Evolutionary conservation across 2,329 filamentous ascomycete species (phyloP).

Genomic region (Aspergillus ochraceus): DNA sequence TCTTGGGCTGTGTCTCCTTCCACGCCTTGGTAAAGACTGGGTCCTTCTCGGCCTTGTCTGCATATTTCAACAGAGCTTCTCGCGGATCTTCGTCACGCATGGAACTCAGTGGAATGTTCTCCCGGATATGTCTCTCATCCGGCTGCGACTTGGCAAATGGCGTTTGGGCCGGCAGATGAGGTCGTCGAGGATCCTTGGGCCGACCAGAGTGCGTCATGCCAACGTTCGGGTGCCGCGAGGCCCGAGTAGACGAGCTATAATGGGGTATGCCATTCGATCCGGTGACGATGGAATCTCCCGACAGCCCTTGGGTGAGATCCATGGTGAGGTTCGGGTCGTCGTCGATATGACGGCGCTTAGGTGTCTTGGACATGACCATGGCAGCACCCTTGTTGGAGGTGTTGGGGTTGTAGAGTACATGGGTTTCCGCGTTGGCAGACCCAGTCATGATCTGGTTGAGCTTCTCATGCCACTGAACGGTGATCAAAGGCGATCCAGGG

Average conservation of each 20-base stretch:
- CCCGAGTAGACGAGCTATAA: slow-evolving; percentile 63
- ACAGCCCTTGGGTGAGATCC: slow-evolving; percentile 77
- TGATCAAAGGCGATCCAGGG: slow-evolving; percentile 76
- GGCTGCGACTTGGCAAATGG: slow-evolving; percentile 90
- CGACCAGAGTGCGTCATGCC: slow-evolving; percentile 77
- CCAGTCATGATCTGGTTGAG: slow-evolving; percentile 96
- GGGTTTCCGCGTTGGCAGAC: slow-evolving; percentile 85
- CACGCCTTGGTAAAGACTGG: slow-evolving; percentile 94
- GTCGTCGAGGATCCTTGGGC: slow-evolving; percentile 75
- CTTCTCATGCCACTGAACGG: slow-evolving; percentile 87
- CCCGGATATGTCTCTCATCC: slow-evolving; percentile 83
- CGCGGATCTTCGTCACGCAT: slow-evolving; percentile 97
- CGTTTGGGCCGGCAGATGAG: slow-evolving; percentile 80
- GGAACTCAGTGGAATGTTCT: slow-evolving; percentile 82
- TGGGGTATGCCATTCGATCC: slow-evolving; percentile 72
- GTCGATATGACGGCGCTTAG: slow-evolving; percentile 93
- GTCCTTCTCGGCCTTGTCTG: slow-evolving; percentile 87
- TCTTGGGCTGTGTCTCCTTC: slow-evolving; percentile 86
- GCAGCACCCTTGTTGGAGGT: slow-evolving; percentile 79
- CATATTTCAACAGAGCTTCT: slow-evolving; percentile 92
- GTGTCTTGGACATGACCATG: slow-evolving; percentile 86
- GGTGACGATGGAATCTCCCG: slow-evolving; percentile 76
- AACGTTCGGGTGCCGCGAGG: slow-evolving; percentile 65
- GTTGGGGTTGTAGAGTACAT: slow-evolving; percentile 86
- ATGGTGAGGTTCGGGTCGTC: slow-evolving; percentile 87